Base-by-base conservation (phyloP, 1,284 basidiomycete species). In the Ustilago cynodontis region DNA sequence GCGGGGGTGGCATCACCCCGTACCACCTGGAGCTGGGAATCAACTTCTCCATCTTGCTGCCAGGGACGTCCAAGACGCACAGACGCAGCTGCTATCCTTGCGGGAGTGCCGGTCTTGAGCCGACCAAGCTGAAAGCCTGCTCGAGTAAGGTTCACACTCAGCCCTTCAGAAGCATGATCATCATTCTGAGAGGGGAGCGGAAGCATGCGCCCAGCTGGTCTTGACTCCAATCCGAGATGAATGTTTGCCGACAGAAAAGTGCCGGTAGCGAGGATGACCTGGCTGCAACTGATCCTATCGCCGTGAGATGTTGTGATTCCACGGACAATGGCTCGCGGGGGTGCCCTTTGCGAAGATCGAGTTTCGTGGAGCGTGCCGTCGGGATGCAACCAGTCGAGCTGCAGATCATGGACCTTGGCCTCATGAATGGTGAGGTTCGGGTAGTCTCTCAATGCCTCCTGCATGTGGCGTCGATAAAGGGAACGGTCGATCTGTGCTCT, bases 171-270 rank as follows among this genome's bases (percentile, higher is more conserved):
- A 24, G 85, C 83, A 1, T 87, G 86, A 28, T 86, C 86, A 72
- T 80, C 79, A 75, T 65, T 63, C 2, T 24, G 68, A 2, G 92
- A 92, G 0, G 93, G 91, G 18, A 90, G 89, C 68, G 94, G 93
- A 57, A 90, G 89, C 76, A 94, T 89, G 39, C 94, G 88, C n/a
- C 94, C 94, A 3, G 94, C 93, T 7, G 93, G 92, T 61, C 92
- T 92, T 7, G 90, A 89, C 68, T 91, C 91, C 86, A 92, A 89
- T 35, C 93, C 94, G 43, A 95, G 92, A 81, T 95, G 93, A 57
- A 95, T 94, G 86, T 94, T 92, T 16, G 93, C 94, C 2, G 92
- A 91, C 16, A 96, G 89, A 83, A 96, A 96, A 0, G 94, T 96
- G 13, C 94, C 94, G 0, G 94, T 95, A 76, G 93, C 94, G 22